Base-by-base conservation (phyloP, 257 asterid genomes). In the Jaltomata sinuosa region DNA sequence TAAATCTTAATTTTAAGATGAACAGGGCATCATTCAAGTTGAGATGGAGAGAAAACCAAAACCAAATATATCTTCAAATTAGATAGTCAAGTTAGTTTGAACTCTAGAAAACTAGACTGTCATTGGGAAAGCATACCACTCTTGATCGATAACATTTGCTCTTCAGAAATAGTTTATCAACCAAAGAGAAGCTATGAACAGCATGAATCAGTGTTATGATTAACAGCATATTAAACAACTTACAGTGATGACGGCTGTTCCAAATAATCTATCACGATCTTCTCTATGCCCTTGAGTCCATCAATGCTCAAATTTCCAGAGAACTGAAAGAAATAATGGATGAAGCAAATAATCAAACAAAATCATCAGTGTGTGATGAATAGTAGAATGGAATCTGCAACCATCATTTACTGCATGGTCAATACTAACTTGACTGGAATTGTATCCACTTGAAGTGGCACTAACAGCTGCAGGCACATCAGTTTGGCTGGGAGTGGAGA, bases 201-300 rank as follows among this genome's bases (percentile, higher is more conserved):
- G n/a, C 40, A 47, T 27, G 81, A 68, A 76, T 76, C 61, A 8
- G 18, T 45, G 34, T 42, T 11, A 21, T 45, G 36, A 32, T 11
- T 38, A 25, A 42, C 83, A 76, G 82, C 50, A 68, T 36, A 32
- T 72, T 71, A 67, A 54, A 49, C 57, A 59, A 87, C 97, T 92
- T 91, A 95, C 99, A 87, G 83, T 76, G 91, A 89, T 50, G 93
- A 85, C 67, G 97, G 93, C 53, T 84, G 93, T 72, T 90, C 91
- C 88, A 96, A 91, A 89, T 87, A 90, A 82, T 93, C 97, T 38
- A 91, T 77, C 84, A 93, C 91, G 94, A 68, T 90, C 89, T 90
- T 91, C 64, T 94, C 96, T 34, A 92, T 89, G 89, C 83, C 91
- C 76, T 92, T 92, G 47, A 90, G 93, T 65, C 97, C 97, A 89